Base-by-base conservation (phyloP, 2,329 filamentous ascomycete species). In the Aspergillus arachidicola region DNA sequence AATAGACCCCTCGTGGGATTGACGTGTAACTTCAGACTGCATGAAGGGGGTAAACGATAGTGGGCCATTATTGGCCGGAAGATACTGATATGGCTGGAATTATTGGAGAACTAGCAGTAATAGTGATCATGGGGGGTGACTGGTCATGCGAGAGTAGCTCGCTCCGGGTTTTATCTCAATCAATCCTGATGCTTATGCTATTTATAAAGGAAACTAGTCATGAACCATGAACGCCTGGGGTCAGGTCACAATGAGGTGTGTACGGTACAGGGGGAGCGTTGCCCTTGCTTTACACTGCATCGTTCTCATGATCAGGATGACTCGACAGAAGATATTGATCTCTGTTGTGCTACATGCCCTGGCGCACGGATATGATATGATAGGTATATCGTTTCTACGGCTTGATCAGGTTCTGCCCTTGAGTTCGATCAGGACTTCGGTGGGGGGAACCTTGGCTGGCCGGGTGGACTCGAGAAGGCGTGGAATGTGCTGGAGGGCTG, bases 161-260 rank as follows among this genome's bases (percentile, higher is more conserved):
- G 2, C n/a, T 46, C 28, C 7, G 38, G 57, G 12, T 14, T 14
- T 34, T 36, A 36, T 16, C 34, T 50, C 56, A 4, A 38, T 48
- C 21, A 32, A 26, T 14, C 26, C 28, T 46, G 23, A 0, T 58
- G 10, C 30, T 48, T 48, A 34, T 19, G 21, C 46, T 59, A 36
- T 50, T 50, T 59, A 38, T 56, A 56, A 43, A 56, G 9, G 56
- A 45, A 58, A 43, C 41, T 58, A 58, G 48, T 21, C 48, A 55
- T 55, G 32, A 55, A 55, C 51, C 48, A 55, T 55, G 51, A 55
- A 55, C 51, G 32, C 51, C 30, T 55, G 51, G 51, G 51, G 51
- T 51, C 28, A 34, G 30, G n/a, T 51, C 48, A 51, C 48, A 51
- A 51, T 51, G 16, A 51, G 48, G 16, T 51, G 16, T 51, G 28